These are phyloP conservation scores for Magnolia sinica DNA, from an alignment of 164 flowering plant species.

Conservation along the genomic window DNA sequence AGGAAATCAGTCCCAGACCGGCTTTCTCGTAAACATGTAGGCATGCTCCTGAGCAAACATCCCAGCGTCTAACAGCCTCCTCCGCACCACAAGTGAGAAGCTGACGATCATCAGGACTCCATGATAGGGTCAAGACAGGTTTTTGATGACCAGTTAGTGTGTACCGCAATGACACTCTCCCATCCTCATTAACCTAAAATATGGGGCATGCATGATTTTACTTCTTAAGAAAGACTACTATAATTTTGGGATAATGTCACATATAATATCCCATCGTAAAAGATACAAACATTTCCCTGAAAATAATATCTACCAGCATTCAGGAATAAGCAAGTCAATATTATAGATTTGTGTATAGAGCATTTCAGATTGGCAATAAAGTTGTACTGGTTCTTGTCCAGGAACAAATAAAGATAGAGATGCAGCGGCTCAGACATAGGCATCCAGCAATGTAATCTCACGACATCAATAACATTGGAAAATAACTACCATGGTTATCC, in stretches of 20 bases:
- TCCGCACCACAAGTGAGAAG: slow-evolving; percentile 83
- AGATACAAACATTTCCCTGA: neutral
- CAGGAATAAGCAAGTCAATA: neutral
- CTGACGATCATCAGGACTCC: slow-evolving; percentile 78
- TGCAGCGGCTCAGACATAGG: neutral
- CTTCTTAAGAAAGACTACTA: neutral
- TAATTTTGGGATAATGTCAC: neutral
- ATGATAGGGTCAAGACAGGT: slow-evolving; percentile 57
- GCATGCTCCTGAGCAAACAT: slow-evolving; percentile 67
- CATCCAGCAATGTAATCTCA: neutral
- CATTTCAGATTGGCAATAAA: neutral
- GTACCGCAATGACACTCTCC: slow-evolving; percentile 33
- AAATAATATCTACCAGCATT: neutral
- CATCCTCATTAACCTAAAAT: slow-evolving; percentile 39
- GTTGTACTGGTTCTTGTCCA: neutral
- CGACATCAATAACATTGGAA: no score
- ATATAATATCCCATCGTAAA: no score
- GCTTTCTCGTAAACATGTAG: slow-evolving; percentile 62
- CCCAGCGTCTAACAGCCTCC: slow-evolving; percentile 74
- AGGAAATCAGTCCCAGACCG: slow-evolving; percentile 57
- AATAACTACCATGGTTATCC: no score
- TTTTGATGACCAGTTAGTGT: slow-evolving; percentile 62
- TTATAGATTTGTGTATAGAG: neutral
- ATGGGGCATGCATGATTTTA: neutral
- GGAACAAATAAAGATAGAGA: neutral